Conservation (phyloP, 2,329 filamentous ascomycete genomes). For the Colletotrichum trifolii region DNA sequence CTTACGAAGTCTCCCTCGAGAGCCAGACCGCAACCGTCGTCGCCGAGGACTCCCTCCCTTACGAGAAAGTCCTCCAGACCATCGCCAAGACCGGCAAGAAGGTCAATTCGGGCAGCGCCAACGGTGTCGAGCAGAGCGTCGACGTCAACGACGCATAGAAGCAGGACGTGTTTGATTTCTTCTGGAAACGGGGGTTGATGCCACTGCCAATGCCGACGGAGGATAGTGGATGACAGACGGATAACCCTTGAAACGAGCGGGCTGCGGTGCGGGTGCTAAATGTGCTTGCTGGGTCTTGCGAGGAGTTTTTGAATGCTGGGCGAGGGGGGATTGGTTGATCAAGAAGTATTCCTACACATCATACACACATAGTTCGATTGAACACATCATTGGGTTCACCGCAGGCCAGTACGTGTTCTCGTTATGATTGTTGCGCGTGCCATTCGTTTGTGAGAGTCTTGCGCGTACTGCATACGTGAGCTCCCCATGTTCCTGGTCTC, state of each 20-base stretch:
- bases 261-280: neutral
- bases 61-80: conserved; percentile 84
- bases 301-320: too few species aligned
- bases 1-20: conserved; percentile 88
- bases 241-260: neutral
- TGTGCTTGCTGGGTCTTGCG: neutral
- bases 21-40: conserved; percentile 84
- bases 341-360: too few species aligned
- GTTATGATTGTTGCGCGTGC: too few species aligned
- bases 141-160: conserved; percentile 43
- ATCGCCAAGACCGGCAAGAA: conserved; percentile 97
- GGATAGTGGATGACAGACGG: neutral
- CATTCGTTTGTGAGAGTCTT: too few species aligned
- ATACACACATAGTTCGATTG: too few species aligned
- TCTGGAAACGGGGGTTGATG: neutral
- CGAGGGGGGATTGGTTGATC: too few species aligned
- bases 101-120: conserved; percentile 80
- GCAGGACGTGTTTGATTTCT: neutral
- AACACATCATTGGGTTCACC: too few species aligned
- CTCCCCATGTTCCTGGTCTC: too few species aligned
- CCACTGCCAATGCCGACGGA: neutral
- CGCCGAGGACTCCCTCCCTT: conserved; percentile 75
- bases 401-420: too few species aligned
- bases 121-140: conserved; percentile 69
- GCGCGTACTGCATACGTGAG: too few species aligned